Evolutionary conservation across 495 filamentous ascomycete genomes (phyloP).

Genomic region (Cercophora newfieldiana): DNA sequence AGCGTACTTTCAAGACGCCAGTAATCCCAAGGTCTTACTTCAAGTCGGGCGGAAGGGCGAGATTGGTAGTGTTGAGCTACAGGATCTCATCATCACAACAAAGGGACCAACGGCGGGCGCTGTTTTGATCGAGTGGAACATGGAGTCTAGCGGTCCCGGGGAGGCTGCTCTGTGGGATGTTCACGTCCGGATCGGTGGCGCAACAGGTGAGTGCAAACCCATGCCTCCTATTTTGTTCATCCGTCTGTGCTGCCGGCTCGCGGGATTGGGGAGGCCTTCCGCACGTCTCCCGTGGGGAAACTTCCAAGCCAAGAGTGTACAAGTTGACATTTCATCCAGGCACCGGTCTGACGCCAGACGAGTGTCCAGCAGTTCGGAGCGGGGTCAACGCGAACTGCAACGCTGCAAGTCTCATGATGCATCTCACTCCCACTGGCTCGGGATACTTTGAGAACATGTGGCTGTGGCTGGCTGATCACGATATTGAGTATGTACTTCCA

Average conservation of each 20-base stretch:
- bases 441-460: slow-evolving; percentile 87
- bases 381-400: slow-evolving; percentile 39
- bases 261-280: no score
- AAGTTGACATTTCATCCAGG: no score
- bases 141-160: slow-evolving; percentile 30
- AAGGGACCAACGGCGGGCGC: slow-evolving; percentile 74
- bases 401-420: slow-evolving; percentile 67
- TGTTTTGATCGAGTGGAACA: slow-evolving; percentile 84
- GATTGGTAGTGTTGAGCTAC: slow-evolving; percentile 74
- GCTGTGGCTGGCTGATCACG: slow-evolving; percentile 92
- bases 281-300: no score
- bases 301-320: no score
- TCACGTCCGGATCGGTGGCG: no score
- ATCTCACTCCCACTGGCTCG: slow-evolving; percentile 67
- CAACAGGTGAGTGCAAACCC: no score
- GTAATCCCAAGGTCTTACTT: slow-evolving; percentile 64
- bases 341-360: no score
- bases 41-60: slow-evolving; percentile 75
- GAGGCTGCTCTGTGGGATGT: no score
- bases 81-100: slow-evolving; percentile 72
- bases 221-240: no score
- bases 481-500: no score
- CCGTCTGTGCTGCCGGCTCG: no score
- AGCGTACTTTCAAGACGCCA: slow-evolving; percentile 42
- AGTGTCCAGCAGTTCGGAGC: no score